Conservation (phyloP, 1,284 basidiomycete genomes). For the Phellinidium pouzarii region DNA sequence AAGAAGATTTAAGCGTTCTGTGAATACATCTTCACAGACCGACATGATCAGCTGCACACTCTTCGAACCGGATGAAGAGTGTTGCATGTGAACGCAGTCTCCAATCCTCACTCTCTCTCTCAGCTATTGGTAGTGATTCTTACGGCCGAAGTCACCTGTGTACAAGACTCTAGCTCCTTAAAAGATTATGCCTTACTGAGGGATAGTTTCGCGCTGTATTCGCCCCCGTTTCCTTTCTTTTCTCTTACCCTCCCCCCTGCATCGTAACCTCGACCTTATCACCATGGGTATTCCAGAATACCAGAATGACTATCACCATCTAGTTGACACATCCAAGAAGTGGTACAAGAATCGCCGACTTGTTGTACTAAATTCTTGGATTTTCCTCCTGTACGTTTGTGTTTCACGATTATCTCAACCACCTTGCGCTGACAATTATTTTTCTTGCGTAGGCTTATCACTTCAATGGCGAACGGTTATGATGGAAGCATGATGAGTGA, state of each 20-base stretch:
- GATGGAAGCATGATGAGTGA: slow-evolving; percentile 29
- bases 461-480: slow-evolving; percentile 31
- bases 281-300: slow-evolving; percentile 6
- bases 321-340: slow-evolving; percentile 20
- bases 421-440: background rate
- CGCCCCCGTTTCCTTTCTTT: background rate
- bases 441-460: slow-evolving; percentile 30
- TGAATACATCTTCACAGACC: background rate
- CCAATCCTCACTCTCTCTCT: background rate
- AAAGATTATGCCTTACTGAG: background rate
- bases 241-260: background rate
- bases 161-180: background rate
- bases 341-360: slow-evolving; percentile 26
- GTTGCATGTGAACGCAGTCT: background rate
- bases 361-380: slow-evolving; percentile 32
- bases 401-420: background rate
- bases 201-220: too few species aligned
- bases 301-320: slow-evolving; percentile 18
- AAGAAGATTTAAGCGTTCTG: slow-evolving; percentile 4
- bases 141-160: background rate
- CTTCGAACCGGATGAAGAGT: too few species aligned
- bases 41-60: background rate
- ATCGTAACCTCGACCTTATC: background rate
- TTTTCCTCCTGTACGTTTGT: slow-evolving; percentile 28
- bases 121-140: background rate